A percentile compares a stretch with the other conserved stretches of the same genome.
Conservation (phyloP, 768 basidiomycete species). For the Phanerochaete sordida region DNA sequence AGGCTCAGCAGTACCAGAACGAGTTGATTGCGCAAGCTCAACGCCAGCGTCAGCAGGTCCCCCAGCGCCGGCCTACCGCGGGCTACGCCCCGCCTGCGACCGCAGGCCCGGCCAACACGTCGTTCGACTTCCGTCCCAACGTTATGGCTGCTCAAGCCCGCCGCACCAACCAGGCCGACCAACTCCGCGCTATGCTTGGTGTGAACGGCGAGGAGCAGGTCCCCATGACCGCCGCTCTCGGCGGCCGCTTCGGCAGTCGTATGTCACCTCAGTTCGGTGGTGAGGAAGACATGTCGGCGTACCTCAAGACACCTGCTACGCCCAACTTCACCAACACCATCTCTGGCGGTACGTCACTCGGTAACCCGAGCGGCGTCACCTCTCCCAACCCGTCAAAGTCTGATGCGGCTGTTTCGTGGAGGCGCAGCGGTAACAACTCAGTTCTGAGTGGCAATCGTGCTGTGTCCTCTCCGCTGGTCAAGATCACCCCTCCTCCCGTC, state of each 20-base stretch:
- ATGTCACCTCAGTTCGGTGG: slow-evolving; percentile 39
- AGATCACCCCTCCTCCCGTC: slow-evolving; percentile 67
- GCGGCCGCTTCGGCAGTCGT: slow-evolving; percentile 74
- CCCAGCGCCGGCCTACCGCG: slow-evolving; percentile 45
- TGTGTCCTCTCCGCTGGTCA: slow-evolving; percentile 47
- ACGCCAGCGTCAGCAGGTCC: slow-evolving; percentile 43
- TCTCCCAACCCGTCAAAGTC: slow-evolving; percentile 65
- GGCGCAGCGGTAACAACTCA: slow-evolving; percentile 72
- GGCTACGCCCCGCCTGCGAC: slow-evolving; percentile 59
- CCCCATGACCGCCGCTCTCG: slow-evolving; percentile 79
- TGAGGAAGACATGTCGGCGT: slow-evolving; percentile 31
- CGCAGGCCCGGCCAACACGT: slow-evolving; percentile 63
- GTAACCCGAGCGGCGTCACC: slow-evolving; percentile 18
- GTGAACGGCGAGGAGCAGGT: slow-evolving; percentile 52
- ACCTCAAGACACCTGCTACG: slow-evolving; percentile 40
- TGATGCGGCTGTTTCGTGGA: slow-evolving; percentile 76
- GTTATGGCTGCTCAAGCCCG: slow-evolving; percentile 57
- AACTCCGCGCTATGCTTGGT: slow-evolving; percentile 57
- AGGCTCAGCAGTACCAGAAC: slow-evolving; percentile 73
- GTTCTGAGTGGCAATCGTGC: slow-evolving; percentile 64
- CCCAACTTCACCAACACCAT: slow-evolving; percentile 65
- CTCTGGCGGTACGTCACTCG: slow-evolving; percentile 71
- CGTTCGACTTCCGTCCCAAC: slow-evolving; percentile 63
- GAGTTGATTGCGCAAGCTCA: slow-evolving; percentile 63
- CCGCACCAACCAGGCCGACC: slow-evolving; percentile 67